Evolutionary conservation across 805 yeast genomes (phyloP), one percentile per base, ranked within the genome.

Genomic region (Naumovozyma castellii): DNA sequence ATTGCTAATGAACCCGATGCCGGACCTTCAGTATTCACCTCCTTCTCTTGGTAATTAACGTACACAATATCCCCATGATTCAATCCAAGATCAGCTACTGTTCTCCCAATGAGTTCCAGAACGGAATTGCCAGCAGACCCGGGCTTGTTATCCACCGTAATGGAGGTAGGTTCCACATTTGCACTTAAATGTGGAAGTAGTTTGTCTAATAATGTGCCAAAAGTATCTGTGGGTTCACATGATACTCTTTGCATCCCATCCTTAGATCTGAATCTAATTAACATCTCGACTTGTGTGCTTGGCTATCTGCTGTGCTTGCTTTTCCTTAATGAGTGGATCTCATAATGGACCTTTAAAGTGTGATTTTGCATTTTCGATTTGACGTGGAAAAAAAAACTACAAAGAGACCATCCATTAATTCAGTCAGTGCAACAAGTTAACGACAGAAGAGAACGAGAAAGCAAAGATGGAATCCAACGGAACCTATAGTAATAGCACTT

Each of bases 161-260:
- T 35, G 1, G 61, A 37, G n/a, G 43, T 34, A 13, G 51, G 36
- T 37, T 64, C 62, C 5, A 51, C 38, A 10, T 48, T 39, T 2
- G 51, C 39, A 18, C 47, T 43, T 38, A 58, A 44, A 18, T 45
- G 48, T 4, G 52, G 44, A 20, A 46, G 28, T 19, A 75, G 59
- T 36, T 64, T 61, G 18, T 66, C 71, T 18, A 78, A 46, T 1
- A 75, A 73, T 0, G 49, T 48, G 3, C 60, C 54, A 43, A 84
- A 76, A 6, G 64, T 64, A 16, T 67, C 68, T 1, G 50, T 36
- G 3, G 66, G 61, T 18, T 75, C 75, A 20, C 73, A 75, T 18
- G 65, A 57, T 28, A 84, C 71, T 40, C 97, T 72, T 56, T 75
- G 76, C 73, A 78, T 80, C 6, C 97, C 97, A 49, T 84, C 83